These are phyloP conservation scores for Wickerhamiella occidentalis DNA, from an alignment of 805 yeast genomes.

Conservation along the genomic window DNA sequence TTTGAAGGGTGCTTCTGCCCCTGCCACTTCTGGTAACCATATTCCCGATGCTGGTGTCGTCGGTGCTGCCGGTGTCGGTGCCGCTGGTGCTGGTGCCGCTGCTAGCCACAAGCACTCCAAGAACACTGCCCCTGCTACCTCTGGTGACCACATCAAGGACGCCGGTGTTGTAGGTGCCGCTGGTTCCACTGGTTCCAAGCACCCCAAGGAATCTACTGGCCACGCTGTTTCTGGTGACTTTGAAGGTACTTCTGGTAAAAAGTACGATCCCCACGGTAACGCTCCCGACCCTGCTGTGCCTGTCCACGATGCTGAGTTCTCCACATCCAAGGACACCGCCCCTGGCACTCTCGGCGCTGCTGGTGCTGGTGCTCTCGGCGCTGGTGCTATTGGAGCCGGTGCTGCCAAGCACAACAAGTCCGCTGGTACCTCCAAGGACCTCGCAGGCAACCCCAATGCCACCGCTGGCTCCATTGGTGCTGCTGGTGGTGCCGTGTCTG, in stretches of 20 bases:
- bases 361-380: neutral
- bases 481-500: neutral
- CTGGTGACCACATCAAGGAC: neutral
- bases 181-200: too few species aligned
- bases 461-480: neutral
- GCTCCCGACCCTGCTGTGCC: slow-evolving; percentile 3
- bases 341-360: too few species aligned
- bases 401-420: neutral
- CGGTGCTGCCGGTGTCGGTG: neutral
- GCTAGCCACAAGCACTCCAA: neutral
- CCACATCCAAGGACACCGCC: neutral
- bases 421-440: too few species aligned
- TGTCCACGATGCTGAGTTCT: slow-evolving; percentile 1
- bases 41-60: neutral
- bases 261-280: slow-evolving; percentile 5
- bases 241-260: neutral
- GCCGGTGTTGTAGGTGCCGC: neutral
- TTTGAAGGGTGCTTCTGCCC: neutral
- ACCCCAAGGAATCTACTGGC: too few species aligned
- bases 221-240: neutral
- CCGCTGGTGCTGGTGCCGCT: neutral
- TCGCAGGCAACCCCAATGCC: neutral
- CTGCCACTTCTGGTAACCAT: neutral
- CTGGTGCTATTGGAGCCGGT: neutral
- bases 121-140: neutral